Percentiles rank a stretch among this genome's conserved stretches.
Evolutionary conservation across 495 filamentous ascomycete genomes (phyloP).

Genomic region (Penicillium pancosmium): DNA sequence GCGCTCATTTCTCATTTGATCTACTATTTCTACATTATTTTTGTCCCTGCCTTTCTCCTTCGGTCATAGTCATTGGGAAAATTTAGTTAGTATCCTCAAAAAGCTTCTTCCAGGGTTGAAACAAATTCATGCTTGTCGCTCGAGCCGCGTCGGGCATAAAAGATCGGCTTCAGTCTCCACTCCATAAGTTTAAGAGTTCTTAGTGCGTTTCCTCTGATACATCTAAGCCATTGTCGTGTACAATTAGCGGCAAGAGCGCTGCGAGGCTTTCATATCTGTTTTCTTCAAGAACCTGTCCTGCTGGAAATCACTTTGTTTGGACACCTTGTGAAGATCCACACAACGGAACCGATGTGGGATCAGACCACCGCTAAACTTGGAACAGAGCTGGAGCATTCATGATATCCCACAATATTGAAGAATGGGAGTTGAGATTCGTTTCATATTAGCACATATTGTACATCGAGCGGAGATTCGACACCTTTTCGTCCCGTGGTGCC

Average conservation of each 20-base stretch:
- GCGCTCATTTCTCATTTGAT: too few relatives aligned
- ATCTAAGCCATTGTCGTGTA: background rate
- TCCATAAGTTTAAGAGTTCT: background rate
- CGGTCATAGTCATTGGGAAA: background rate
- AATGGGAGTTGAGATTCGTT: background rate
- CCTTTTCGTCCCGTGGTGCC: background rate
- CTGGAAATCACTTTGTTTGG: too few relatives aligned
- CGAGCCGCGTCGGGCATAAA: background rate
- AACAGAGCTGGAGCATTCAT: background rate
- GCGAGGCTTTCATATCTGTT: background rate
- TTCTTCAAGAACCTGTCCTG: too few relatives aligned
- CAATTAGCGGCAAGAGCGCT: background rate
- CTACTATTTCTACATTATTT: too few relatives aligned
- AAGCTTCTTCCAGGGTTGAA: background rate
- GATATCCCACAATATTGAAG: too few relatives aligned
- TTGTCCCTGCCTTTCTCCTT: too few relatives aligned
- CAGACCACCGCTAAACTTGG: too few relatives aligned
- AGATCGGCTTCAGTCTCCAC: background rate
- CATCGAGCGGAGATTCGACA: background rate
- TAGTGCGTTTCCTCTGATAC: background rate
- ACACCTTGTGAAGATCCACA: too few relatives aligned
- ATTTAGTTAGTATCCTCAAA: background rate
- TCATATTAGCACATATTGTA: background rate
- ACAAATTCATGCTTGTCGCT: conserved; percentile 3
- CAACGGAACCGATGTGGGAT: too few relatives aligned